Evolutionary conservation across 495 filamentous ascomycete species (phyloP).

Genomic region (Penicillium cinerascens): DNA sequence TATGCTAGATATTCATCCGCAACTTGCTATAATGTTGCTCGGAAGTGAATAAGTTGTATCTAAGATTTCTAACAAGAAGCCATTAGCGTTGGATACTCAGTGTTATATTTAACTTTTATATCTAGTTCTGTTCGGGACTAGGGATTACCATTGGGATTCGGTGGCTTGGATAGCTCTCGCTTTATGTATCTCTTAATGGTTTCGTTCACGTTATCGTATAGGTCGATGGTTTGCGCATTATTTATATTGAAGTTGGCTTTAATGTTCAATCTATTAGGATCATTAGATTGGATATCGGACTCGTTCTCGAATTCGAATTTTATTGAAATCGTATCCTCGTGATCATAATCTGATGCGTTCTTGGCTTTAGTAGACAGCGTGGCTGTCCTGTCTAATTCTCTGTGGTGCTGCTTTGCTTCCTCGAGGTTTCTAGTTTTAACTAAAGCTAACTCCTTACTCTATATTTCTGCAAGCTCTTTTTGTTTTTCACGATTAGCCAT

Average conservation of each 20-base stretch:
- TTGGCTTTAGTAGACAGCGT: too few species aligned
- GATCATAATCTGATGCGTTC: too few species aligned
- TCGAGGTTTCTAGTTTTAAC: constrained; percentile 17
- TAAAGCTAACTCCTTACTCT: constrained; percentile 19
- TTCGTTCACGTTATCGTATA: constrained; percentile 12
- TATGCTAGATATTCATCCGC: constrained; percentile 21
- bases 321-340: neutral
- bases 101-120: constrained; percentile 1
- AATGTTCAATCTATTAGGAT: neutral
- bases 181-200: constrained; percentile 10
- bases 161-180: neutral
- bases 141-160: constrained; percentile 1
- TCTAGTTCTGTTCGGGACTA: neutral
- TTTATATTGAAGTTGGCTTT: constrained; percentile 10
- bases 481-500: constrained; percentile 27
- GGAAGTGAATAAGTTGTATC: constrained; percentile 28
- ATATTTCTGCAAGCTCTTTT: constrained; percentile 15
- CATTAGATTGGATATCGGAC: neutral
- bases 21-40: constrained; percentile 25
- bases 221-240: constrained; percentile 7
- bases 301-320: neutral
- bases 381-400: neutral
- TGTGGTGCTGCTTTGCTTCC: constrained; percentile 4
- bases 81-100: neutral
- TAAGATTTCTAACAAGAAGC: constrained; percentile 19